Evolutionary conservation across 2,329 filamentous ascomycete genomes (phyloP).

Genomic region (Botrytis fabae): DNA sequence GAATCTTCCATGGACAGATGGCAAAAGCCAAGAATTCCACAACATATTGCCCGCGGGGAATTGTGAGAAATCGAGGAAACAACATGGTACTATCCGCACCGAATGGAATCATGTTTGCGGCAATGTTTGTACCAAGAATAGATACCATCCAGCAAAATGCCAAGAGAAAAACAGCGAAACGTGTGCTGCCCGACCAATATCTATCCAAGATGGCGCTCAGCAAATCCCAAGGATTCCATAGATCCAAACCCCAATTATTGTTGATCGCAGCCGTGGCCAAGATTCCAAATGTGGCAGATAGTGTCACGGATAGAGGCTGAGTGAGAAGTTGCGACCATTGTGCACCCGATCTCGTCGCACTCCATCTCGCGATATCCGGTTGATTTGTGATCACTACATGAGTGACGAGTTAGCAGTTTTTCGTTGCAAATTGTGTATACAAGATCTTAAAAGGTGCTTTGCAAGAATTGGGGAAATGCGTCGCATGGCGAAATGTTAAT

Average conservation of each 20-base stretch:
- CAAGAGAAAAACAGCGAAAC: constrained; percentile 46
- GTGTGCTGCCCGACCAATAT: constrained; percentile 43
- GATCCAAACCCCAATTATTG: constrained; percentile 41
- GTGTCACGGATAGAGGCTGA: constrained; percentile 31
- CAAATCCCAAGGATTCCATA: constrained; percentile 51
- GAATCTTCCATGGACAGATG: constrained; percentile 65
- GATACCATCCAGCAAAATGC: constrained; percentile 55
- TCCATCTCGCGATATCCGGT: constrained; percentile 49
- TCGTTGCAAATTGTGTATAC: neutral
- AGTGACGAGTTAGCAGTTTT: neutral
- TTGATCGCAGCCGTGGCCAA: constrained; percentile 38
- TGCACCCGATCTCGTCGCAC: constrained; percentile 34
- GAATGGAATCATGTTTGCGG: constrained; percentile 55
- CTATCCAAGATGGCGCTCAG: constrained; percentile 41
- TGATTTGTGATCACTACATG: constrained; percentile 44
- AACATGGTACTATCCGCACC: constrained; percentile 57
- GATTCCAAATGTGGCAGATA: constrained; percentile 35
- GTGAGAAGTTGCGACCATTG: constrained; percentile 46
- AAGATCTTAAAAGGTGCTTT: too few relatives aligned
- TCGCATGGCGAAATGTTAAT: neutral
- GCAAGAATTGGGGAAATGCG: neutral
- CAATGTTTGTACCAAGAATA: constrained; percentile 56
- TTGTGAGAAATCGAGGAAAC: constrained; percentile 55
- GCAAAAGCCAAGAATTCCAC: constrained; percentile 55
- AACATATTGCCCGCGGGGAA: constrained; percentile 55